Percentiles rank a stretch among this genome's conserved stretches.
Evolutionary conservation across 176 grass and related monocot genomes (phyloP).

Genomic region (bread wheat (Triticum aestivum)): IWGSC_CS_RefSeq_v2.1 NC_057812.1:727243862-727244361

Average conservation of each 20-base stretch:
- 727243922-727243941: not conserved
- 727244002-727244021: not conserved
- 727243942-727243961: not conserved
- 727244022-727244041: not conserved
- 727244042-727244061: not conserved
- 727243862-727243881: not conserved
- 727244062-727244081: too few species aligned
- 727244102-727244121: not conserved
- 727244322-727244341: not conserved
- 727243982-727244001: not conserved
- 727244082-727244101: conserved; percentile 5
- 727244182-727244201: not conserved
- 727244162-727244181: not conserved
- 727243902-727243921: not conserved
- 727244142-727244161: not conserved
- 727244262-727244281: not conserved
- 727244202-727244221: not conserved
- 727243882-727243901: not conserved
- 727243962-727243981: not conserved
- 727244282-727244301: not conserved
- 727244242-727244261: not conserved
- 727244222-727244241: not conserved
- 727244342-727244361: not conserved
- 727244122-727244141: not conserved
- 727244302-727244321: not conserved